These are phyloP conservation scores for Cotoneaster glaucophyllus DNA, from an alignment of 306 rosid species.

Conservation along the genomic window DNA sequence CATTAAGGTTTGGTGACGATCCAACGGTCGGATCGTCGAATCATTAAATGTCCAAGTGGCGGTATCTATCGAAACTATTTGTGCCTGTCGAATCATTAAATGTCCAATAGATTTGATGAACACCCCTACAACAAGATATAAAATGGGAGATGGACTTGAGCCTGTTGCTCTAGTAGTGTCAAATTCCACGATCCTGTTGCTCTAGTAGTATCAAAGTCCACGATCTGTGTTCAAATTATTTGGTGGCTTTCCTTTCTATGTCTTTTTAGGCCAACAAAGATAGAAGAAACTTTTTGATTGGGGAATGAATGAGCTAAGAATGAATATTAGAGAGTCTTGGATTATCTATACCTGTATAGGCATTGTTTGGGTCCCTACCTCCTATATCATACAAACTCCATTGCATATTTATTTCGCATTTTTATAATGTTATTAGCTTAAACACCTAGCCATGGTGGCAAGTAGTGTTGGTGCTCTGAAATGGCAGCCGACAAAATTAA, in stretches of 20 bases:
- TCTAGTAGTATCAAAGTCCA: no score
- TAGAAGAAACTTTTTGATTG: conserved; percentile 82
- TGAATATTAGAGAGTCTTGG: conserved; percentile 41
- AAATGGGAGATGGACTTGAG: no score
- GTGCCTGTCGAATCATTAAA: no score
- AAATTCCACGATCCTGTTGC: no score
- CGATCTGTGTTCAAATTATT: conserved; percentile 76
- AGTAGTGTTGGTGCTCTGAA: conserved; percentile 39
- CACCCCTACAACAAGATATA: no score
- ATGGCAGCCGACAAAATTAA: no score
- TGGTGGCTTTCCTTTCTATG: conserved; percentile 73
- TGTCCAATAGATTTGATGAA: no score
- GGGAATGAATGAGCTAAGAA: conserved; percentile 26
- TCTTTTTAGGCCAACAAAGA: conserved; percentile 99
- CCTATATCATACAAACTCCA: neutral
- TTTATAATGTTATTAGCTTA: conserved; percentile 17
- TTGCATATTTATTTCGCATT: neutral
- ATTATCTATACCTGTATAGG: conserved; percentile 20
- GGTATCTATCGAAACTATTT: no score
- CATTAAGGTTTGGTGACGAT: no score
- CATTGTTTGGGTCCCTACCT: conserved; percentile 14
- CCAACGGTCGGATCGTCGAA: no score
- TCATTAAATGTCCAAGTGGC: no score
- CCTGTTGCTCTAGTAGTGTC: no score
- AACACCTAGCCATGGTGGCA: conserved; percentile 35